phyloP scores from a whole-genome alignment of 2,329 filamentous ascomycete genomes.

The Exutisphaerella laricina region DNA sequence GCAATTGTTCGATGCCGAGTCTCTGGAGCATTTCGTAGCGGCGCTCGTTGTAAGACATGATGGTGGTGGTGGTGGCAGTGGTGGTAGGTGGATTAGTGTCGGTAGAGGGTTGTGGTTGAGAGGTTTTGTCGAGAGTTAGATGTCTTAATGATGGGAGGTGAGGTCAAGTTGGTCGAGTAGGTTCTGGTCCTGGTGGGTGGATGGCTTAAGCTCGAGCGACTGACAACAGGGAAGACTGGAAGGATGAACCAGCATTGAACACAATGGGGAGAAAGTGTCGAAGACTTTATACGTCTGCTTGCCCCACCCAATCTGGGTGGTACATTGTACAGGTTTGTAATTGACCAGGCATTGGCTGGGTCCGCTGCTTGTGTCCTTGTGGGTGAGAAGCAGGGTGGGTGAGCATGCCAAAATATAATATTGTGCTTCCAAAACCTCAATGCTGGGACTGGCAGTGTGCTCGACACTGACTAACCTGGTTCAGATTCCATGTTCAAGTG shows the following conservation, averaged over 20 bases:
- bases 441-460: slow-evolving; percentile 9
- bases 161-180: slow-evolving; percentile 1
- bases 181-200: too few relatives aligned
- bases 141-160: slow-evolving; percentile 2
- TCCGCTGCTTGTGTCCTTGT: slow-evolving; percentile 15
- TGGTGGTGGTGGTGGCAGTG: too few relatives aligned
- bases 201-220: slow-evolving; percentile 3
- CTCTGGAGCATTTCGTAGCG: slow-evolving; percentile 22
- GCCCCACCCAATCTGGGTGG: background rate
- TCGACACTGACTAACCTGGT: slow-evolving; percentile 14
- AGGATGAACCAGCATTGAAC: background rate
- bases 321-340: background rate
- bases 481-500: slow-evolving; percentile 11
- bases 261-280: background rate
- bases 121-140: too few relatives aligned
- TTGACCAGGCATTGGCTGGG: slow-evolving; percentile 12
- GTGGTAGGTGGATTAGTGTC: too few relatives aligned
- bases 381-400: slow-evolving; percentile 7
- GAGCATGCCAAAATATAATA: slow-evolving; percentile 12
- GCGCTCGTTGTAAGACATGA: slow-evolving; percentile 27
- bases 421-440: slow-evolving; percentile 5
- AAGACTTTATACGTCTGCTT: slow-evolving; percentile 4
- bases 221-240: slow-evolving; percentile 2
- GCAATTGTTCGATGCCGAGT: slow-evolving; percentile 30
- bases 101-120: background rate